Evolutionary conservation across 2,329 filamentous ascomycete genomes (phyloP).

Genomic region (Bipolaris sorokiniana): DNA sequence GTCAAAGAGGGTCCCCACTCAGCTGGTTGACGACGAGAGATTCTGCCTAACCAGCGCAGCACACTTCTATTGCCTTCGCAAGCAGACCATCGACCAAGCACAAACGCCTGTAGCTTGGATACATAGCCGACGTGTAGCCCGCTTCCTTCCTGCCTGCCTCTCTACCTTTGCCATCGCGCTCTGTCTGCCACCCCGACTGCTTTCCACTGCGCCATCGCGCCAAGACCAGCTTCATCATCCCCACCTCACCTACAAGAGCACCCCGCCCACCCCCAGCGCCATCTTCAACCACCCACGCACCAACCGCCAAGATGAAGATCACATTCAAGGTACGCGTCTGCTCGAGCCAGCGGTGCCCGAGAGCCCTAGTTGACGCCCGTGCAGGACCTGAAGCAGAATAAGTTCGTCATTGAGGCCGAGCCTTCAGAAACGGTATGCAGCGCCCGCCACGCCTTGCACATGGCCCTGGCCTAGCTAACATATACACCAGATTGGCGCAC

Average conservation of each 20-base stretch:
- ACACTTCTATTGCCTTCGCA: conserved; percentile 32
- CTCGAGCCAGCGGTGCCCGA: conserved; percentile 18
- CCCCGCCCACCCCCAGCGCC: conserved; percentile 34
- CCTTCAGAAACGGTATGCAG: conserved; percentile 80
- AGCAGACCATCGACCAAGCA: conserved; percentile 10
- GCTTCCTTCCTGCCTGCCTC: not conserved
- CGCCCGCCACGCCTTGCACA: conserved; percentile 22
- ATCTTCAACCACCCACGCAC: conserved; percentile 23
- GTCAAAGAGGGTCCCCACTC: conserved; percentile 4
- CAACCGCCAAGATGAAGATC: conserved; percentile 65
- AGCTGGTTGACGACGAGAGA: conserved; percentile 4
- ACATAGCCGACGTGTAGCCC: not conserved
- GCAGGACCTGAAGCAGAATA: conserved; percentile 97
- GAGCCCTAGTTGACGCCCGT: conserved; percentile 27
- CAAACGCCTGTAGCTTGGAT: not conserved
- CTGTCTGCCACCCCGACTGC: conserved; percentile 4
- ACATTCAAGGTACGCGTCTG: conserved; percentile 67
- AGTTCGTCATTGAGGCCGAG: conserved; percentile 95
- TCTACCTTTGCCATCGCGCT: not conserved
- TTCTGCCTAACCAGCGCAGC: conserved; percentile 6
- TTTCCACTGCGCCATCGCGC: conserved; percentile 11
- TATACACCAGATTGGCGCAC: conserved; percentile 72
- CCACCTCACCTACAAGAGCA: conserved; percentile 28
- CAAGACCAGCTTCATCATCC: conserved; percentile 16
- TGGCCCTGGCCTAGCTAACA: conserved; percentile 20